Base-by-base conservation (phyloP, 345 rosid genomes). In the Acer campestre region DNA sequence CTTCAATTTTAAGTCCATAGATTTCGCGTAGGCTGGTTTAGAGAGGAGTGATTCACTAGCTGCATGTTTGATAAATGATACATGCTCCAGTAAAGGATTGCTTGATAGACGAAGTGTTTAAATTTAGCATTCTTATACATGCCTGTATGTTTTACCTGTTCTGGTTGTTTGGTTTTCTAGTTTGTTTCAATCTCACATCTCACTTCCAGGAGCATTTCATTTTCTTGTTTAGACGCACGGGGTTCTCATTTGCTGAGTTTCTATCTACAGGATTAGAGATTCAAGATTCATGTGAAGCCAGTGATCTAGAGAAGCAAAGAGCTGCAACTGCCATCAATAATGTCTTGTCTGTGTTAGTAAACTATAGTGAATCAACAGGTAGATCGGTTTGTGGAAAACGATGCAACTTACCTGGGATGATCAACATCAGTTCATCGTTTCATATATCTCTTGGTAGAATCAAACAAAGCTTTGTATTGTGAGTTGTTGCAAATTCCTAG, bases 381-480 rank as follows among this genome's bases (percentile, higher is more conserved):
- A 86, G 88, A 88, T 72, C 85, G 84, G 95, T 93, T 6, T 86
- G 91, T 63, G 92, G 85, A 67, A 86, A 87, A 84, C 80, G 96
- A 73, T 77, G 84, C 83, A 63, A 81, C 79, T 80, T 79, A 55
- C 85, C 86, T 17, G 89, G 82, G 8, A 31, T 82, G 5, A 87
- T 85, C 62, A 87, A 80, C 73, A 78, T 91, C 77, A 90, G 83
- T 77, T 91, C 98, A 29, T 89, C 95, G 14, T 73, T 92, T 84
- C 85, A 83, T 88, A 86, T 94, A 79, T 91, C 98, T 86, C 99
- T 96, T 46, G 94, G 99, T 94, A 96, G 99, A 96, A 94, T 96
- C 97, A 96, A 89, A 89, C 99, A 96, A 88, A 96, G 98, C 88
- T 96, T 94, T 88, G 93, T 96, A 92, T 87, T 96, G 98, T 96